Percentiles rank a stretch among this genome's conserved stretches.
phyloP scores from a whole-genome alignment of 1,284 basidiomycete genomes.

The Calocybe gambosa region DNA sequence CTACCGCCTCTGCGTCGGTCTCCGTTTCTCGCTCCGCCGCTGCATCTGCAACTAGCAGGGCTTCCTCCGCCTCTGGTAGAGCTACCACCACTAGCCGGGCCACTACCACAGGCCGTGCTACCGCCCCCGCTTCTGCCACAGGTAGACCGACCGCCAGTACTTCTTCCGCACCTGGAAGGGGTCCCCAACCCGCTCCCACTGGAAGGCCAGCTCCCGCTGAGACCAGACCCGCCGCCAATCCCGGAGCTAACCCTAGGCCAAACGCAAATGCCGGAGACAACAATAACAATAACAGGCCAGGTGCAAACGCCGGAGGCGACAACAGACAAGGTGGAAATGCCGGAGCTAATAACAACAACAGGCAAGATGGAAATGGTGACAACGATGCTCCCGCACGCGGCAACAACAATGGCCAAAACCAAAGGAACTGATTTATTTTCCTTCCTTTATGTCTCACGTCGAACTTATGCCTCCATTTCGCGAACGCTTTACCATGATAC shows the following conservation, averaged over 20 bases:
- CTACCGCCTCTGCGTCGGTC: conserved; percentile 1
- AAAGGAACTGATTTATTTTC: not conserved
- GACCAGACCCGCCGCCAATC: not conserved
- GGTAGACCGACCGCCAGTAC: conserved; percentile 6
- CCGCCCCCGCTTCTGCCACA: conserved; percentile 1
- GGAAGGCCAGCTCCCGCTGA: conserved; percentile 2
- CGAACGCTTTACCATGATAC: conserved; percentile 5
- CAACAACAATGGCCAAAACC: not conserved
- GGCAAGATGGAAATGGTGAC: not conserved
- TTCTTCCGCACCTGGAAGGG: conserved; percentile 1
- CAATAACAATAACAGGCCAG: not conserved
- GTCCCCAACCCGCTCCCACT: not conserved
- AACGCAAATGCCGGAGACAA: conserved; percentile 10
- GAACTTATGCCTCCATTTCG: not conserved
- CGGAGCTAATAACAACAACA: not conserved
- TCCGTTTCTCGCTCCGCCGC: not conserved
- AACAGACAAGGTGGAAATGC: not conserved
- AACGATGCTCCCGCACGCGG: not conserved
- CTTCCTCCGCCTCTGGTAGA: conserved; percentile 7
- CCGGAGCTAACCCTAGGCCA: not conserved
- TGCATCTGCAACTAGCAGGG: conserved; percentile 2
- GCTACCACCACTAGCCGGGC: conserved; percentile 7
- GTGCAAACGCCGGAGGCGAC: not conserved
- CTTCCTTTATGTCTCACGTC: not conserved
- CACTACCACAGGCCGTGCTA: not conserved